Evolutionary conservation across 805 yeast genomes (phyloP), one percentile per base, ranked within the genome.

Genomic region (Candida gorgasii): DNA sequence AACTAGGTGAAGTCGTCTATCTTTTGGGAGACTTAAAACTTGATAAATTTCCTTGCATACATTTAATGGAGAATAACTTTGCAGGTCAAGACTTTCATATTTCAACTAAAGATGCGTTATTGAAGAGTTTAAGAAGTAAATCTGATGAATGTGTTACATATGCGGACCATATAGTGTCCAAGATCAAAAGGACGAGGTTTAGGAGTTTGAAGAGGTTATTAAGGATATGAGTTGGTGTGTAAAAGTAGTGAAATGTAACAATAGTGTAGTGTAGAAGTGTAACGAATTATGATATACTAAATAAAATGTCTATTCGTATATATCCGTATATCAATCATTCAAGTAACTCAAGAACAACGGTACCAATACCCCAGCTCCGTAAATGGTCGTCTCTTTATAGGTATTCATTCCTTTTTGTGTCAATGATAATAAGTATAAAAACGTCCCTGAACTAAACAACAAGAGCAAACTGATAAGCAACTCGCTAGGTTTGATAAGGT

Each of bases 371-470:
- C 72, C 27, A 40, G 40, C 4, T 58, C 23, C n/a, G 60, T 50
- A 16, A 49, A 35, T 14, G 43, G 26, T 7, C 52, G 32, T 36
- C 56, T 61, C 18, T 26, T 12, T 26, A 28, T 33, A 29, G 31
- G 12, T 9, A 45, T 46, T 16, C 45, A 40, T 41, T 13, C 32
- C n/a, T 18, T 29, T 19, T 13, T 19, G 18, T 4, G 84, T 78
- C 53, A 85, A 87, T 49, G 79, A 68, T 8, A 88, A 86, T 26
- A 86, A 87, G 52, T 75, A 86, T 18, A 84, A 56, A 53, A 86
- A 85, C 1, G 89, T 80, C 7, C 93, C 93, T 7, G 85, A 87
- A 44, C 84, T 76, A 52, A 83, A 78, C 3, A 83, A 61, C 35
- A 84, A 59, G 36, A 86, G 58, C n/a, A 73, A 55, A 0, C 85